These are phyloP conservation scores for Somion occarium DNA, from an alignment of 1,284 basidiomycete genomes.

Conservation along the genomic window DNA sequence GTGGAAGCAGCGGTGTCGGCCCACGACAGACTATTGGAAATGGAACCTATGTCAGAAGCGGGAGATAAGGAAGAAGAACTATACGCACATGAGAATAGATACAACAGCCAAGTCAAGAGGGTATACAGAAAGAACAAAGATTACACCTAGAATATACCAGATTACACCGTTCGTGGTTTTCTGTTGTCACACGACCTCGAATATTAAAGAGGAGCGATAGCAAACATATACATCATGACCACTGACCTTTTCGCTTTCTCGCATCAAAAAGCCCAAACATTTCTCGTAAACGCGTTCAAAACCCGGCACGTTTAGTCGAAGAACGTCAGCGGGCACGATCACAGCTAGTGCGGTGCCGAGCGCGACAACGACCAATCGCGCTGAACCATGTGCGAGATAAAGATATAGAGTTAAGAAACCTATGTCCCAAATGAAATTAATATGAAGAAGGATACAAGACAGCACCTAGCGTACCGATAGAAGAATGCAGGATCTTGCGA, in stretches of 20 bases:
- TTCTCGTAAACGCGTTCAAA: constrained; percentile 81
- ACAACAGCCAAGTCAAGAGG: constrained; percentile 87
- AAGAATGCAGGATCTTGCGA: constrained; percentile 85
- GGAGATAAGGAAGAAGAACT: constrained; percentile 6
- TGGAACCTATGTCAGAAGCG: constrained; percentile 4
- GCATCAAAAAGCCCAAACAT: constrained; percentile 86
- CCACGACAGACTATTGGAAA: constrained; percentile 94
- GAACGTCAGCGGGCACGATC: constrained; percentile 73
- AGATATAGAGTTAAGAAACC: constrained; percentile 85
- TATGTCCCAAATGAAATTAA: constrained; percentile 25
- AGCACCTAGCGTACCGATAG: constrained; percentile 75
- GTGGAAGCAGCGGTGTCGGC: constrained; percentile 95
- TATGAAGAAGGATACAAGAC: constrained; percentile 3
- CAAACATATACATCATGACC: no score
- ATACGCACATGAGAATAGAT: constrained; percentile 79
- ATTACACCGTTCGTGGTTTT: constrained; percentile 83
- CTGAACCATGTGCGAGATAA: constrained; percentile 54
- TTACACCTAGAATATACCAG: constrained; percentile 93
- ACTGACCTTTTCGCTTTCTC: constrained; percentile 82
- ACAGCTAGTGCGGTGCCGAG: constrained; percentile 68
- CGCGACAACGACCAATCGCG: constrained; percentile 54
- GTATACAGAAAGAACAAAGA: constrained; percentile 75
- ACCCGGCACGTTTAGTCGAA: constrained; percentile 66
- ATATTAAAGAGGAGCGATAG: background rate
- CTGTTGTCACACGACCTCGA: constrained; percentile 30